Evolutionary conservation across 768 basidiomycete genomes (phyloP).

Genomic region (Amanita molliuscula): DNA sequence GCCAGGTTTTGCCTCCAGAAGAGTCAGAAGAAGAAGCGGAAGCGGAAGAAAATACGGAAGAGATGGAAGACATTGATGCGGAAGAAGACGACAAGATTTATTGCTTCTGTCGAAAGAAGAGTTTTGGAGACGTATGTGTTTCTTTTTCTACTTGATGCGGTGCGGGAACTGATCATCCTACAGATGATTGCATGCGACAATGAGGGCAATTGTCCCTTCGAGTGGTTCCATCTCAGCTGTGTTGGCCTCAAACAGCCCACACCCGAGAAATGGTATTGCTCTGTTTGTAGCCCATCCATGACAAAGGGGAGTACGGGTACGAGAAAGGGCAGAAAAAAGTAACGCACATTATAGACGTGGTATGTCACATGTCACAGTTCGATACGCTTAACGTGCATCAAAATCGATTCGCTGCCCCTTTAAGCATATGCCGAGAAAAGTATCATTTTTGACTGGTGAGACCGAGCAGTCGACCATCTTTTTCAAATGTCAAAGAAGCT

Average conservation of each 20-base stretch:
- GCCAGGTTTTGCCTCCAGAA: slow-evolving; percentile 29
- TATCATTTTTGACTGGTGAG: too few relatives aligned
- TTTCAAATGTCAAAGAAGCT: too few relatives aligned
- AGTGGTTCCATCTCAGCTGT: slow-evolving; percentile 66
- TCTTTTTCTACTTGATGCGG: background rate
- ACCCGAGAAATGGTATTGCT: slow-evolving; percentile 48
- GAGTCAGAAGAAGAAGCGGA: slow-evolving; percentile 33
- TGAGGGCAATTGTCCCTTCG: slow-evolving; percentile 48
- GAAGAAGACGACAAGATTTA: slow-evolving; percentile 39
- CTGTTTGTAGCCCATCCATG: slow-evolving; percentile 29
- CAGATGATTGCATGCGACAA: slow-evolving; percentile 72
- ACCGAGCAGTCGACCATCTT: too few relatives aligned
- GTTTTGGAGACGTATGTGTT: slow-evolving; percentile 36
- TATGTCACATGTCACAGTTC: too few relatives aligned
- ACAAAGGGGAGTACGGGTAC: slow-evolving; percentile 16
- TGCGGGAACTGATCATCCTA: background rate
- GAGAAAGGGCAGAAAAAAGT: slow-evolving; percentile 15
- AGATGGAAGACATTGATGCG: slow-evolving; percentile 33
- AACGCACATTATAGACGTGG: too few relatives aligned
- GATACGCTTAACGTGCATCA: too few relatives aligned
- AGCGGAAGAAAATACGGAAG: slow-evolving; percentile 11
- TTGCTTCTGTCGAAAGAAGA: slow-evolving; percentile 42
- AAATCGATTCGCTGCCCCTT: too few relatives aligned
- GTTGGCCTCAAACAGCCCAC: slow-evolving; percentile 41
- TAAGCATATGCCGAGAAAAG: too few relatives aligned